A percentile compares a stretch with the other conserved stretches of the same genome.
Evolutionary conservation across 2,329 filamentous ascomycete species (phyloP).

Genomic region (Apiospora sp.): DNA sequence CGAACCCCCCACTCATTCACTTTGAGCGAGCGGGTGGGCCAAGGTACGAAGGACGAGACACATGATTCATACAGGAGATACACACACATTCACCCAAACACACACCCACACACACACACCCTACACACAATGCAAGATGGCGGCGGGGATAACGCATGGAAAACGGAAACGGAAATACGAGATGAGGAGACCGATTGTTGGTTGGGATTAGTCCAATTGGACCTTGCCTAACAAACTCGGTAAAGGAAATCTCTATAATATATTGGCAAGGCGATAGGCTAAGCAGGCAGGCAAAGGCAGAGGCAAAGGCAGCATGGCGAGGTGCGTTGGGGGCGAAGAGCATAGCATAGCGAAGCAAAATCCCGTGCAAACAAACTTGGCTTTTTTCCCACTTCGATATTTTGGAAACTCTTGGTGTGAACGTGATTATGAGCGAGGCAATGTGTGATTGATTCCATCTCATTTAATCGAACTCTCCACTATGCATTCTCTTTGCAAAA

Average conservation of each 20-base stretch:
- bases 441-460: no score
- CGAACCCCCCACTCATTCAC: neutral
- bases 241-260: neutral
- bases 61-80: slow-evolving; percentile 20
- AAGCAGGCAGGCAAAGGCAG: no score
- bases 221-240: neutral
- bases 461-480: no score
- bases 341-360: slow-evolving; percentile 17
- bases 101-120: neutral
- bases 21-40: neutral
- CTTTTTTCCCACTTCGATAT: neutral
- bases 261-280: neutral
- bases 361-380: neutral
- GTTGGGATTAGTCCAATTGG: neutral
- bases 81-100: slow-evolving; percentile 13
- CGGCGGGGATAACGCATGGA: neutral
- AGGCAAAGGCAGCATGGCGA: slow-evolving; percentile 17
- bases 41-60: slow-evolving; percentile 7
- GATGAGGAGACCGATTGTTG: neutral
- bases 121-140: neutral
- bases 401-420: neutral
- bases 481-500: no score
- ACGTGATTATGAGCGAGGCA: no score
- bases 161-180: slow-evolving; percentile 1
- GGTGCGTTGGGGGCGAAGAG: neutral